Conservation (phyloP, 1,284 basidiomycete species). For the Leccinum fallax region DNA sequence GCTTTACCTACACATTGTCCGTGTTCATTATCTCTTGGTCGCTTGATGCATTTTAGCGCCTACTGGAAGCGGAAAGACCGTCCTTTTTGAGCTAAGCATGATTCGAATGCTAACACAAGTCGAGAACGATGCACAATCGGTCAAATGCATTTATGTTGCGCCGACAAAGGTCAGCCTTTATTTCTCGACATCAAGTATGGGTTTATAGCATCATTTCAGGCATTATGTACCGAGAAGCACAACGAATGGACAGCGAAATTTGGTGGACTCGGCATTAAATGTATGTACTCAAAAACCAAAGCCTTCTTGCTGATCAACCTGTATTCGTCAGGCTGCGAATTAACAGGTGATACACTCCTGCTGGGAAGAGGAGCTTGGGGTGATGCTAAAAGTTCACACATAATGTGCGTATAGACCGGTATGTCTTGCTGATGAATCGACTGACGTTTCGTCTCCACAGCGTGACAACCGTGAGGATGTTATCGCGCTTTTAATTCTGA, state of each 20-base stretch:
- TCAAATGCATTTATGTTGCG: conserved; percentile 90
- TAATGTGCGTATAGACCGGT: conserved; percentile 59
- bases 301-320: not conserved
- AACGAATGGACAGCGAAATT: conserved; percentile 88
- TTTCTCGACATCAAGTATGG: not conserved
- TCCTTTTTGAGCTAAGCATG: conserved; percentile 90
- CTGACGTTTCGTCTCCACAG: conserved; percentile 37
- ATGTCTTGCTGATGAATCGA: conserved; percentile 7
- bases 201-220: conserved; percentile 46
- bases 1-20: not conserved
- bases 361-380: conserved; percentile 65
- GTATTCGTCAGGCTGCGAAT: conserved; percentile 66
- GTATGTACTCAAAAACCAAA: conserved; percentile 39
- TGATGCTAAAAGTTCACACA: conserved; percentile 69
- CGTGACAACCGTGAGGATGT: conserved; percentile 67
- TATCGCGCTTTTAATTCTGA: conserved; percentile 1
- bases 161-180: conserved; percentile 76
- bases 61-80: conserved; percentile 92
- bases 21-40: conserved; percentile 11
- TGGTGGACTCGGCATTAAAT: conserved; percentile 70
- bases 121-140: conserved; percentile 36
- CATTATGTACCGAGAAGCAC: conserved; percentile 84
- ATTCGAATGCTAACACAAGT: conserved; percentile 70
- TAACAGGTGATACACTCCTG: conserved; percentile 87
- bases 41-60: conserved; percentile 59